A percentile compares a stretch with the other conserved stretches of the same genome.
Evolutionary conservation across 257 asterid species (phyloP).

Genomic region (Petunia secreta): DNA sequence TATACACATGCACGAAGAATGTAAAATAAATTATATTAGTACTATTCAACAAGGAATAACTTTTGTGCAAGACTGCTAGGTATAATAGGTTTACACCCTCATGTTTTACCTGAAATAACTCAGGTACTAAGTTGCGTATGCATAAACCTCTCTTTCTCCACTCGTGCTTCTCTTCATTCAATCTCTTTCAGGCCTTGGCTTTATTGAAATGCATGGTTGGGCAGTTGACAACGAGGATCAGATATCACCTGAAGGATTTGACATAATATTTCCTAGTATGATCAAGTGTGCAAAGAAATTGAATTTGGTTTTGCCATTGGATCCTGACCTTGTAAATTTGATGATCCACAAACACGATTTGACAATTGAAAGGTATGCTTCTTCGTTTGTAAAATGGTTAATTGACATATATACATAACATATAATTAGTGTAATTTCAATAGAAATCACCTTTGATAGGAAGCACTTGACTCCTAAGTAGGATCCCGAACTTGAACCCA

Average conservation of each 20-base stretch:
- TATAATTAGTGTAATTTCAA: too few species aligned
- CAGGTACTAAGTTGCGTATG: too few species aligned
- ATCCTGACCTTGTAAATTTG: conserved; percentile 1
- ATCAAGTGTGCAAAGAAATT: conserved; percentile 34
- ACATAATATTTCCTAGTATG: conserved; percentile 41
- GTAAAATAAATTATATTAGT: background rate
- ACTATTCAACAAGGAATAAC: background rate
- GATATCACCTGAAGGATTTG: conserved; percentile 41
- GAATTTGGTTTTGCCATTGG: conserved; percentile 34
- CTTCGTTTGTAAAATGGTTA: too few species aligned
- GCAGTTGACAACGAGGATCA: conserved; percentile 32
- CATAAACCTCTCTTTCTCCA: too few species aligned
- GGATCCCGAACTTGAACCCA: too few species aligned
- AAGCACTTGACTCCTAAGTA: too few species aligned
- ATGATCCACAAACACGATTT: conserved; percentile 26
- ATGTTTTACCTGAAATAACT: too few species aligned
- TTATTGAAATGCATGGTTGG: conserved; percentile 27
- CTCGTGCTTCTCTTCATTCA: background rate
- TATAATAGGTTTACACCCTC: too few species aligned
- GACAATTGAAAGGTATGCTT: conserved; percentile 31
- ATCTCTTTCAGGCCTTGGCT: conserved; percentile 37
- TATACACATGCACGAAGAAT: background rate
- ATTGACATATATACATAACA: too few species aligned
- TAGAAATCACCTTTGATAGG: too few species aligned
- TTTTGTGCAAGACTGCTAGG: too few species aligned